Evolutionary conservation across 2,329 filamentous ascomycete genomes (phyloP), one percentile per base, ranked within the genome.

Genomic region (Aspergillus sp.): DNA sequence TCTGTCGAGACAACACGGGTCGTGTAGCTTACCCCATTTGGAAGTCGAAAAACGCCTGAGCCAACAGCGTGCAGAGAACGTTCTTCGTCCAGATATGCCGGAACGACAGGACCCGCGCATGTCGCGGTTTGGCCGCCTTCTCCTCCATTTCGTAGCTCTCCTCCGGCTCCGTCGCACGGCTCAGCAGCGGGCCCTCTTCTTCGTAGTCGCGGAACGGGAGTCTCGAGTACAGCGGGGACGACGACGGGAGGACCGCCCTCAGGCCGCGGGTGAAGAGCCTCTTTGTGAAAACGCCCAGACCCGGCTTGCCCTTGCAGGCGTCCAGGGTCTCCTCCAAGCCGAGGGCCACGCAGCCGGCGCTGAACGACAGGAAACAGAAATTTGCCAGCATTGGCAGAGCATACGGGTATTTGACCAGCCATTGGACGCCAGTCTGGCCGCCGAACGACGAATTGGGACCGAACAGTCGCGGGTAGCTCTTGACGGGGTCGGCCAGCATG

Each of bases 11-110:
- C 6, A 19, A 4, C 25, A 29, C 6, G 22, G n/a, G 15, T 15
- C 10, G 13, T 13, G 15, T 14, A 14, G 41, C 45, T 30, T 40
- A 53, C 51, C 60, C 61, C 57, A 86, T 70, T 57, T 85, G 80
- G 48, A 85, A 80, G 51, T 82, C 78, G 54, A 82, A 79, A 41
- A 84, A 74, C 5, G 76, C 77, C 44, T 78, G 75, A 15, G 75
- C 75, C 33, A 80, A 51, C 5, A 85, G 57, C 3, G 69, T 72
- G 53, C 63, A 69, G 37, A 73, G 47, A 8, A 74, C 69, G 39
- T 74, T 74, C 32, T 65, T 56, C 2, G 70, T 74, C 67, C 71
- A 72, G 29, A 73, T 69, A 15, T 61, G 57, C 16, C 58, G 55
- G 53, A 73, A 71, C 1, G 69, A 58, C 10, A 72, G 42, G 8